A percentile compares a stretch with the other conserved stretches of the same genome.
Evolutionary conservation across 2,329 filamentous ascomycete species (phyloP).

Genomic region (Claviceps pazoutovae): DNA sequence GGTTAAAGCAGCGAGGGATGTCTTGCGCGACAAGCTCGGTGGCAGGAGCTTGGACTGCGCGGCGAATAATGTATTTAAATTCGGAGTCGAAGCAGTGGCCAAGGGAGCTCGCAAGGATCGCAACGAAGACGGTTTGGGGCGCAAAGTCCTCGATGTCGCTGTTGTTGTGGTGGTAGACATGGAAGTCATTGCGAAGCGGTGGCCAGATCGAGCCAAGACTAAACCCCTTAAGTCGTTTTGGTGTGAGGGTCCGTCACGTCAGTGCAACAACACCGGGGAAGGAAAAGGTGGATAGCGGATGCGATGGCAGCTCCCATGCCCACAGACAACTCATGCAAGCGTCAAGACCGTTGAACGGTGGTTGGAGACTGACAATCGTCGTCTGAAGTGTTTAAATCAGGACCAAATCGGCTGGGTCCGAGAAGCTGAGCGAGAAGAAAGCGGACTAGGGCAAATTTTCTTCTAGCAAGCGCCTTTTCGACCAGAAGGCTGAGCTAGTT

Average conservation of each 20-base stretch:
- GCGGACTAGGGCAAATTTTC: background rate
- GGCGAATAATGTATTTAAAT: conserved; percentile 38
- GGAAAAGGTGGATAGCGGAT: conserved; percentile 1
- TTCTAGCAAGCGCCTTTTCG: background rate
- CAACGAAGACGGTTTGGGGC: conserved; percentile 11
- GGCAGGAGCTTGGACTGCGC: conserved; percentile 33
- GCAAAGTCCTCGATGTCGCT: conserved; percentile 8
- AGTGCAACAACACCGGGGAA: background rate
- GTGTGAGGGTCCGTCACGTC: background rate
- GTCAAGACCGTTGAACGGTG: background rate
- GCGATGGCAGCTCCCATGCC: conserved; percentile 1
- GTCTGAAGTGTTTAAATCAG: background rate
- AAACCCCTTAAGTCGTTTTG: background rate
- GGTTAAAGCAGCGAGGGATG: conserved; percentile 56
- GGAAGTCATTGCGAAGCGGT: conserved; percentile 10
- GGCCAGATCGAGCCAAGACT: conserved; percentile 4
- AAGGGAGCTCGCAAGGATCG: conserved; percentile 30
- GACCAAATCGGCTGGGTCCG: background rate
- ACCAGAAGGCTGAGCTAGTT: background rate
- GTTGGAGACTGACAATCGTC: background rate
- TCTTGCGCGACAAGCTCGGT: conserved; percentile 49
- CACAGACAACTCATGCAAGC: background rate
- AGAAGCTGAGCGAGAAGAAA: background rate
- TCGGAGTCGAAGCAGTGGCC: conserved; percentile 42
- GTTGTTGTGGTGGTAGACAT: conserved; percentile 9